A percentile compares a stretch with the other conserved stretches of the same genome.
Evolutionary conservation across 2,329 filamentous ascomycete species (phyloP).

Genomic region (Aureobasidium pullulans): DNA sequence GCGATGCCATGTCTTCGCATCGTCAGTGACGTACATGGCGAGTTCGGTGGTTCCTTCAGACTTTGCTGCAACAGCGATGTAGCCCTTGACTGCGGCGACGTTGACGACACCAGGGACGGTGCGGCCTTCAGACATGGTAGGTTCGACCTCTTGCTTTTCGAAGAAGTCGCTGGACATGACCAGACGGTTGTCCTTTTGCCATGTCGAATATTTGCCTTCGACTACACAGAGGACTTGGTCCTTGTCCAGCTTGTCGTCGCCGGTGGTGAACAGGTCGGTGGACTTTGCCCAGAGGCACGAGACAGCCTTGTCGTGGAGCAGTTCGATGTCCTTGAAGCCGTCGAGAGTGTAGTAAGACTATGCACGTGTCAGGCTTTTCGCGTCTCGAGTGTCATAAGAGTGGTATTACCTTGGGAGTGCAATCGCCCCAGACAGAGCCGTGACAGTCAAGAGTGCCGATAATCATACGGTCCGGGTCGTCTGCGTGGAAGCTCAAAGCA

Average conservation of each 20-base stretch:
- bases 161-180: conserved; percentile 82
- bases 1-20: conserved; percentile 80
- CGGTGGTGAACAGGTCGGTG: conserved; percentile 64
- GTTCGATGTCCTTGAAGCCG: conserved; percentile 64
- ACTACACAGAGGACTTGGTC: conserved; percentile 75
- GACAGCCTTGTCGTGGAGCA: conserved; percentile 59
- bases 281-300: conserved; percentile 86
- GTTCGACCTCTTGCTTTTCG: conserved; percentile 56
- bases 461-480: conserved; percentile 75
- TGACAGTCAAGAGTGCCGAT: conserved; percentile 51
- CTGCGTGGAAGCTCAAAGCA: conserved; percentile 71
- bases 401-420: conserved; percentile 38
- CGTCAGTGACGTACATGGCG: conserved; percentile 81
- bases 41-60: conserved; percentile 79
- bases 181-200: conserved; percentile 68
- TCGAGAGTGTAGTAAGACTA: conserved; percentile 68
- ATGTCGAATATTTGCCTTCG: conserved; percentile 61
- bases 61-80: conserved; percentile 73
- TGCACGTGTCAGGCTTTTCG: conserved; percentile 4
- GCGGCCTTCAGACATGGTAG: conserved; percentile 64
- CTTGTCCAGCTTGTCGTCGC: conserved; percentile 56
- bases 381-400: neutral
- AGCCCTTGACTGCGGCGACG: conserved; percentile 77
- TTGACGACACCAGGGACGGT: conserved; percentile 74
- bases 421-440: conserved; percentile 23